phyloP scores from a whole-genome alignment of 75 land plant genomes.

The Picea sitchensis region DNA sequence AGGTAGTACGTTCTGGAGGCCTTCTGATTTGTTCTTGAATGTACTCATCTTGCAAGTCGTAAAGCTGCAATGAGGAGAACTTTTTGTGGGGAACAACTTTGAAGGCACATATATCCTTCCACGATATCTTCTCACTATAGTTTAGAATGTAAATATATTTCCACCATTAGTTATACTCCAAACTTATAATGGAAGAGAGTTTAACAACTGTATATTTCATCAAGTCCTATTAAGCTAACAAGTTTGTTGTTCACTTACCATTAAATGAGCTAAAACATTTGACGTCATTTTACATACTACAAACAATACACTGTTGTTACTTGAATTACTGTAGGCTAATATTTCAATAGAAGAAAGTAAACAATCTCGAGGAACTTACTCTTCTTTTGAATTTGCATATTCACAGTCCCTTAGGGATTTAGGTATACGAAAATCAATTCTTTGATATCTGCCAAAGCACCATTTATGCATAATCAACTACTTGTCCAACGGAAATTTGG shows the following conservation, averaged over 20 bases:
- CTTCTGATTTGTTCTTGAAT: slow-evolving; percentile 78
- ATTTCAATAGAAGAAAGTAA: background rate
- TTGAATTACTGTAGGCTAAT: background rate
- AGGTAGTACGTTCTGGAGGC: slow-evolving; percentile 44
- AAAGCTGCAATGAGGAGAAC: slow-evolving; percentile 66
- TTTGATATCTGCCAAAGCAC: slow-evolving; percentile 63
- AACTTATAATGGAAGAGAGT: background rate
- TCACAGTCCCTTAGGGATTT: slow-evolving; percentile 38
- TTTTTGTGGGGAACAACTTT: slow-evolving; percentile 56
- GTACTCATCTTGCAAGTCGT: slow-evolving; percentile 76
- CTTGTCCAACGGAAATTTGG: background rate
- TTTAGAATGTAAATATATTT: background rate
- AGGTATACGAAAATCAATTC: slow-evolving; percentile 83
- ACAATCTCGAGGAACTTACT: slow-evolving; percentile 22
- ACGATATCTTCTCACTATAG: slow-evolving; percentile 30
- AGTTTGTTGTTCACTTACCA: background rate
- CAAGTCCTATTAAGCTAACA: background rate
- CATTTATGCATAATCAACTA: background rate
- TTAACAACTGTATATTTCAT: background rate
- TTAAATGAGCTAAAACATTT: background rate
- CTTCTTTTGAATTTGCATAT: slow-evolving; percentile 16
- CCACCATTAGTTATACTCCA: background rate
- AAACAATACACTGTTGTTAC: background rate
- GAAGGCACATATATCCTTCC: slow-evolving; percentile 72
- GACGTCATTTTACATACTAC: background rate